These are phyloP conservation scores for Marchantia paleacea DNA, from an alignment of 225 moss, liverwort and hornwort species.

Conservation along the genomic window DNA sequence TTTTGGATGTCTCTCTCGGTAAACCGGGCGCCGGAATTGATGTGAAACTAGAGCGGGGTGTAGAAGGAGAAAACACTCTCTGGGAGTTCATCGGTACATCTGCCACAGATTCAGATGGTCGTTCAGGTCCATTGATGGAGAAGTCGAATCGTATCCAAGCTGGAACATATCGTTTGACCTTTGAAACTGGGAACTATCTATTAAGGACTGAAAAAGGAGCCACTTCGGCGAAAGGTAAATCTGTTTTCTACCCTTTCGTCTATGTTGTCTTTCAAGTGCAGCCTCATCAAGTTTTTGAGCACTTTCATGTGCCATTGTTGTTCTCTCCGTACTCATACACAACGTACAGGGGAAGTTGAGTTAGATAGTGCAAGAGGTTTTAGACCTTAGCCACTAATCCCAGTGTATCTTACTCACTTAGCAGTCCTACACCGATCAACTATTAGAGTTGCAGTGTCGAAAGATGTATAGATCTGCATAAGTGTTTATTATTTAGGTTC, in stretches of 20 bases:
- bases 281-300: conserved; percentile 69
- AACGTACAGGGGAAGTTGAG: conserved; percentile 87
- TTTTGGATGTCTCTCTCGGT: conserved; percentile 80
- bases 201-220: conserved; percentile 44
- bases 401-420: background rate
- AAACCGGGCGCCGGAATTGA: conserved; percentile 80
- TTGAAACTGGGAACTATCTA: conserved; percentile 73
- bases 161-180: conserved; percentile 82
- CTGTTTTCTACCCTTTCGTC: conserved; percentile 74
- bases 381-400: background rate
- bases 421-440: background rate
- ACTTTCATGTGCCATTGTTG: conserved; percentile 91
- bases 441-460: background rate
- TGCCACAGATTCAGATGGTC: conserved; percentile 76
- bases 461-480: background rate
- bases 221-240: conserved; percentile 24
- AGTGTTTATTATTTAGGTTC: background rate
- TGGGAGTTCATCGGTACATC: conserved; percentile 72
- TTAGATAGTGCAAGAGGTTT: background rate
- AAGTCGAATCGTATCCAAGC: conserved; percentile 54
- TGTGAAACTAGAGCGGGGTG: conserved; percentile 57
- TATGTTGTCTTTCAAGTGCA: conserved; percentile 73
- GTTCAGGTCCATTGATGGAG: conserved; percentile 69
- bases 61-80: conserved; percentile 39
- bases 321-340: conserved; percentile 83